Evolutionary conservation across 106 monocot species (phyloP).

Genomic region (Apostasia shenzhenica): DNA sequence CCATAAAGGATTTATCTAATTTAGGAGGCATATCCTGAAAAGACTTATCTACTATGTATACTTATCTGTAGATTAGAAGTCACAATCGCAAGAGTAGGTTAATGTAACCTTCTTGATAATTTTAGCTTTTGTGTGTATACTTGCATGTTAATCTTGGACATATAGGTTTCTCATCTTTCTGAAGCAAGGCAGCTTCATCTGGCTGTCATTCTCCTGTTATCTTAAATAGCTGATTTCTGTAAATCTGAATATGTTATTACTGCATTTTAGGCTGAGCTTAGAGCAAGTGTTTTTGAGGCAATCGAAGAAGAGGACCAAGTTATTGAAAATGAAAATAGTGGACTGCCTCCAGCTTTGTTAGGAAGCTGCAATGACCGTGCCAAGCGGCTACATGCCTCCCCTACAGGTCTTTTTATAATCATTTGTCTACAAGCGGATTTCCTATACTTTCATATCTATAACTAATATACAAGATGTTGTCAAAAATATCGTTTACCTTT

Average conservation of each 20-base stretch:
- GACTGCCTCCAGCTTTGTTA: constrained; percentile 68
- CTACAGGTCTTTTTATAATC: constrained; percentile 56
- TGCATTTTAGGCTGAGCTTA: constrained; percentile 68
- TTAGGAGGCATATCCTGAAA: too few species aligned
- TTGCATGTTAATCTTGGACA: neutral
- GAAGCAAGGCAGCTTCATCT: neutral
- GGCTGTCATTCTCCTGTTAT: neutral
- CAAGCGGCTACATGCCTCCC: constrained; percentile 88
- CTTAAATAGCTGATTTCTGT: neutral
- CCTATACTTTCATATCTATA: too few species aligned
- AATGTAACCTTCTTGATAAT: neutral
- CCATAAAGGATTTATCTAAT: too few species aligned
- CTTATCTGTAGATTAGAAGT: too few species aligned
- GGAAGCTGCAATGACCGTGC: constrained; percentile 97
- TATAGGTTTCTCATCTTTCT: neutral
- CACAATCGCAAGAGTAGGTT: too few species aligned
- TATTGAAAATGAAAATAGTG: constrained; percentile 66
- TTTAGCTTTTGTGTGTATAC: neutral
- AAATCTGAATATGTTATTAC: neutral
- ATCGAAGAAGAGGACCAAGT: constrained; percentile 93
- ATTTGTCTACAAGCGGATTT: too few species aligned
- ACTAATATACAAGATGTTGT: too few species aligned
- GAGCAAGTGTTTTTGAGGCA: constrained; percentile 97
- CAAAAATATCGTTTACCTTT: too few species aligned
- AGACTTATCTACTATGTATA: too few species aligned